A percentile compares a stretch with the other conserved stretches of the same genome.
phyloP scores from a whole-genome alignment of 2,329 filamentous ascomycete species.

The Davidsoniella australis region DNA sequence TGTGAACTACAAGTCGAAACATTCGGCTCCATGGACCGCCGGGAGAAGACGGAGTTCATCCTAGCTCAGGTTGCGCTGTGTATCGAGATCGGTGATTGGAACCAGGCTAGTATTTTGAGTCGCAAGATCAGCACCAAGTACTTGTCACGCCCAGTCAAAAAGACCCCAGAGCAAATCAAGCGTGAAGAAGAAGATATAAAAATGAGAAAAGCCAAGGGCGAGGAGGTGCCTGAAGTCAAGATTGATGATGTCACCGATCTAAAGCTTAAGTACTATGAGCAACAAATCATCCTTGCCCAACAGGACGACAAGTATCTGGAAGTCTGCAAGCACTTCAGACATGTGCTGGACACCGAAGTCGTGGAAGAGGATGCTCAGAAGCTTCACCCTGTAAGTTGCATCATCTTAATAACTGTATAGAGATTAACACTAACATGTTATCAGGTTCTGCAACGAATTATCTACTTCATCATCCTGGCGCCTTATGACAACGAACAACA shows the following conservation, averaged over 20 bases:
- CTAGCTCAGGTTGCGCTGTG: slow-evolving; percentile 85
- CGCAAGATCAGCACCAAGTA: slow-evolving; percentile 96
- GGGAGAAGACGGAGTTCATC: slow-evolving; percentile 98
- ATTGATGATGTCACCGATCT: slow-evolving; percentile 88
- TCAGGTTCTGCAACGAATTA: slow-evolving; percentile 78
- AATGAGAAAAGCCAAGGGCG: slow-evolving; percentile 64
- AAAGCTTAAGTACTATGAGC: slow-evolving; percentile 91
- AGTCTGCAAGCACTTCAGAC: slow-evolving; percentile 93
- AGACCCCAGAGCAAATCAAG: slow-evolving; percentile 73
- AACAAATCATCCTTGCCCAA: slow-evolving; percentile 89
- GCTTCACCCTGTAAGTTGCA: slow-evolving; percentile 55
- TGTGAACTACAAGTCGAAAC: slow-evolving; percentile 98
- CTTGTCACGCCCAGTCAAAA: slow-evolving; percentile 77
- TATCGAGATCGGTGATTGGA: slow-evolving; percentile 93
- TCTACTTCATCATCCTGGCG: slow-evolving; percentile 93
- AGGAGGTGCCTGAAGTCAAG: slow-evolving; percentile 61
- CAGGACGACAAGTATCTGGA: slow-evolving; percentile 96
- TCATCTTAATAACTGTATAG: not conserved
- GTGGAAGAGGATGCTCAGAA: slow-evolving; percentile 80
- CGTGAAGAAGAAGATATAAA: slow-evolving; percentile 81
- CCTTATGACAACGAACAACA: slow-evolving; percentile 98
- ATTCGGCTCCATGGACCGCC: slow-evolving; percentile 90
- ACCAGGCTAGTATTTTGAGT: slow-evolving; percentile 79
- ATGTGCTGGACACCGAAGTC: slow-evolving; percentile 88
- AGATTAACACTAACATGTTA: slow-evolving; percentile 13